Percentiles rank a stretch among this genome's conserved stretches.
Conservation (phyloP, 768 basidiomycete genomes). For the Tubosaeta sp. region DNA sequence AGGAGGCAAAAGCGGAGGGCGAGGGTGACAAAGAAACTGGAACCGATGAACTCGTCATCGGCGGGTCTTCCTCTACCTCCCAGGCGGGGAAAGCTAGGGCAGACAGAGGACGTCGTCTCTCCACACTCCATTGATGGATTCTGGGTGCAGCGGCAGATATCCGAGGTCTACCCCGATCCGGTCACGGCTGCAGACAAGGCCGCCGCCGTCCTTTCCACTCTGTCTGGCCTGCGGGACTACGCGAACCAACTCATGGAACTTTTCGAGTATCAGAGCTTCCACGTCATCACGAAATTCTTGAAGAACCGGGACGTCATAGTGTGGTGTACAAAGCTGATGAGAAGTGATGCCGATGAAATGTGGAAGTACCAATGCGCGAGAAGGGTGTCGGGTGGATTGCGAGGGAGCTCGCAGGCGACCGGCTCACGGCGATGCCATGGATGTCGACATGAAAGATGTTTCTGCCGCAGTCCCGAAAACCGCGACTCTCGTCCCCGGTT, state of each 20-base stretch:
- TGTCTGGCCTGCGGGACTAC: slow-evolving; percentile 83
- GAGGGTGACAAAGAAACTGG: slow-evolving; percentile 45
- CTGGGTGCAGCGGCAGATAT: slow-evolving; percentile 96
- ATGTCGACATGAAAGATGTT: slow-evolving; percentile 61
- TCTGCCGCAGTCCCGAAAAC: slow-evolving; percentile 61
- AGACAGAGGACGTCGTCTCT: slow-evolving; percentile 76
- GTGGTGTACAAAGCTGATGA: slow-evolving; percentile 96
- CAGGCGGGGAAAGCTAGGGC: slow-evolving; percentile 45
- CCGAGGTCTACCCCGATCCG: slow-evolving; percentile 88
- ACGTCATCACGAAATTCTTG: slow-evolving; percentile 83
- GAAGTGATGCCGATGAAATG: slow-evolving; percentile 84
- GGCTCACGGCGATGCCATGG: slow-evolving; percentile 60
- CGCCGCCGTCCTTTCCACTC: slow-evolving; percentile 72
- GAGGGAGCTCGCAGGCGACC: slow-evolving; percentile 79
- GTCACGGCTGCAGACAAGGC: slow-evolving; percentile 93
- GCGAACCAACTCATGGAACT: slow-evolving; percentile 97
- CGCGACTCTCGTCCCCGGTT: slow-evolving; percentile 83
- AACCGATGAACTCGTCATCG: slow-evolving; percentile 75
- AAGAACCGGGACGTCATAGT: slow-evolving; percentile 96
- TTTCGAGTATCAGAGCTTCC: slow-evolving; percentile 90
- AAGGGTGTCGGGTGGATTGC: slow-evolving; percentile 96
- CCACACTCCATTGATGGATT: slow-evolving; percentile 93
- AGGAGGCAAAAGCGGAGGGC: slow-evolving; percentile 39
- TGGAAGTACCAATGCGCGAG: slow-evolving; percentile 98
- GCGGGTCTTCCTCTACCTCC: slow-evolving; percentile 54